Conservation (phyloP, 345 rosid genomes). For the Gossypium raimondii region DNA sequence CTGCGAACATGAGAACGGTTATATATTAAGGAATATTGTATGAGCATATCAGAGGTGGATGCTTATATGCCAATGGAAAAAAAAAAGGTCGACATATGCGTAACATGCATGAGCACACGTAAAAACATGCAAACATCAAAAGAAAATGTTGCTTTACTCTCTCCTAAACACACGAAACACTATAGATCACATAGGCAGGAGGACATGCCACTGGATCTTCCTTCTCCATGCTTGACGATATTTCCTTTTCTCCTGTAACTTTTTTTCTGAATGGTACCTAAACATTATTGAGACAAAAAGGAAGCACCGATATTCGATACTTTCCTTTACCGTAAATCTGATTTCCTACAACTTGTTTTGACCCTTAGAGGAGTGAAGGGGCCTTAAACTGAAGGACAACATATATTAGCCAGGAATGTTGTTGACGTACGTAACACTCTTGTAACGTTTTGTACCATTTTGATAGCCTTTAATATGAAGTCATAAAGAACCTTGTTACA, state of each 20-base stretch:
- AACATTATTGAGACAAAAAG: neutral
- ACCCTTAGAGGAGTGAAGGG: slow-evolving; percentile 28
- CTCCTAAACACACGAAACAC: neutral
- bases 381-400: slow-evolving; percentile 8
- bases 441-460: neutral
- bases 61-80: neutral
- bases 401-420: neutral
- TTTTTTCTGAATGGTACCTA: slow-evolving; percentile 1
- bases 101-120: slow-evolving; percentile 23
- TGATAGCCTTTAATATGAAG: neutral
- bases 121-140: slow-evolving; percentile 25
- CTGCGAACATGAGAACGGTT: slow-evolving; percentile 6
- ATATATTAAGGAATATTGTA: slow-evolving; percentile 2
- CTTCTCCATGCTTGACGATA: slow-evolving; percentile 15
- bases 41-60: slow-evolving; percentile 4
- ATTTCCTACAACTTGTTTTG: neutral
- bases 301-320: slow-evolving; percentile 12
- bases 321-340: slow-evolving; percentile 15
- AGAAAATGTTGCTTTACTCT: slow-evolving; percentile 3
- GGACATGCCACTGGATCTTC: slow-evolving; percentile 32
- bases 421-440: neutral
- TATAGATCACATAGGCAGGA: slow-evolving; percentile 3
- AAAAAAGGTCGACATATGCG: neutral
- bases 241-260: neutral
- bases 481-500: neutral